Evolutionary conservation across 768 basidiomycete genomes (phyloP).

Genomic region (Hypholoma sublateritium): DNA sequence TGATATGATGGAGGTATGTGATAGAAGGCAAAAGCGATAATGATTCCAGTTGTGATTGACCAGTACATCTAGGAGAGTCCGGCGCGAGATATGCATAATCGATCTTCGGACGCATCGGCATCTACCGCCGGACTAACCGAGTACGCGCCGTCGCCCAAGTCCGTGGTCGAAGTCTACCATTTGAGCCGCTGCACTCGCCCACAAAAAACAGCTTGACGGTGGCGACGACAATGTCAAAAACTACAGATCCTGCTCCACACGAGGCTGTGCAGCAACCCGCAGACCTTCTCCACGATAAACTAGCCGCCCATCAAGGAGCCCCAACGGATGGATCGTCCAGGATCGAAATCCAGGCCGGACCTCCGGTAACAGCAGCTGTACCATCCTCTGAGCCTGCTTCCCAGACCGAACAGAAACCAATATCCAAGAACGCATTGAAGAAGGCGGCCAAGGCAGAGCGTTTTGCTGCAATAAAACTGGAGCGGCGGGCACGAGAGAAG

Average conservation of each 20-base stretch:
- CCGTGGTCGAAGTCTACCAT: background rate
- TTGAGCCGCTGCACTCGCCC: background rate
- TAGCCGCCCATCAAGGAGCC: background rate
- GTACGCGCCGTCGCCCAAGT: background rate
- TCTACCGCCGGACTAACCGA: constrained; percentile 32
- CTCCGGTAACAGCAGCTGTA: background rate
- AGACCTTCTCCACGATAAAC: background rate
- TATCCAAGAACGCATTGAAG: constrained; percentile 81
- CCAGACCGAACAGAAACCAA: constrained; percentile 24
- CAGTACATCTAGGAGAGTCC: constrained; percentile 20
- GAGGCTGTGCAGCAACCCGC: background rate
- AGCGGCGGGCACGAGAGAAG: constrained; percentile 76
- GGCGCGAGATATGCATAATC: constrained; percentile 34
- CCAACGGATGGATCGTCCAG: background rate
- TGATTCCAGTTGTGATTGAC: constrained; percentile 23
- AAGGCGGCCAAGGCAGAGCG: constrained; percentile 70
- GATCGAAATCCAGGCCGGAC: background rate
- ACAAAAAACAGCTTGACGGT: background rate
- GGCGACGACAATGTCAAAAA: background rate
- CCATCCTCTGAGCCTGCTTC: background rate
- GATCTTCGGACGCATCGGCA: constrained; percentile 41
- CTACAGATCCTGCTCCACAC: background rate
- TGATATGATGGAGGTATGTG: constrained; percentile 17
- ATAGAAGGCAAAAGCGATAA: constrained; percentile 24
- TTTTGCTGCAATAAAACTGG: constrained; percentile 65